phyloP scores from a whole-genome alignment of 148 eudicot genomes.

The Persicaria maculosa region DNA sequence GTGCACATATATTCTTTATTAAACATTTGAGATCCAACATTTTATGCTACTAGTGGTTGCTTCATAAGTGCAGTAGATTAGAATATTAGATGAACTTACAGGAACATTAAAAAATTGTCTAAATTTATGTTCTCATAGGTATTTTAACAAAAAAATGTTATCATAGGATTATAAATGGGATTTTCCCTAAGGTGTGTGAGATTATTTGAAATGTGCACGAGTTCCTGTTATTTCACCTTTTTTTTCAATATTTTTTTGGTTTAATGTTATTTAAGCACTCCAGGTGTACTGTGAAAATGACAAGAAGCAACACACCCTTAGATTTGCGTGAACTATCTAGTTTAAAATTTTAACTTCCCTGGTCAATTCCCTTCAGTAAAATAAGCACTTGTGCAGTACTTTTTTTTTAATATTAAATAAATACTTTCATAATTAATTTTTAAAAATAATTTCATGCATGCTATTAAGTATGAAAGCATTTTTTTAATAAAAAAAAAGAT shows the following conservation, averaged over 20 bases:
- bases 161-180: not conserved
- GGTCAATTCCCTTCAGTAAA: not conserved
- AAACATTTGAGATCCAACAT: not conserved
- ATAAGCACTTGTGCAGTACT: too few relatives aligned
- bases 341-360: not conserved
- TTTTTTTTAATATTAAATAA: too few relatives aligned
- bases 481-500: too few relatives aligned
- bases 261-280: not conserved
- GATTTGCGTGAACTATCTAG: not conserved
- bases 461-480: too few relatives aligned
- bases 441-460: too few relatives aligned
- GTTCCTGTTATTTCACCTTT: not conserved
- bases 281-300: not conserved
- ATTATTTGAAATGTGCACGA: not conserved
- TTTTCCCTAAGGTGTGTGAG: not conserved
- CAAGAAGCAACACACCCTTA: not conserved
- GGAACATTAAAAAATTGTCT: not conserved
- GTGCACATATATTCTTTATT: not conserved
- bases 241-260: not conserved
- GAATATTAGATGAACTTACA: not conserved
- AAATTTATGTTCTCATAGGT: not conserved
- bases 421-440: too few relatives aligned
- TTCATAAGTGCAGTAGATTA: not conserved
- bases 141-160: too few relatives aligned
- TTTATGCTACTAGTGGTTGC: not conserved